Evolutionary conservation across 2,329 filamentous ascomycete species (phyloP).

Genomic region (Neofusicoccum parvum): DNA sequence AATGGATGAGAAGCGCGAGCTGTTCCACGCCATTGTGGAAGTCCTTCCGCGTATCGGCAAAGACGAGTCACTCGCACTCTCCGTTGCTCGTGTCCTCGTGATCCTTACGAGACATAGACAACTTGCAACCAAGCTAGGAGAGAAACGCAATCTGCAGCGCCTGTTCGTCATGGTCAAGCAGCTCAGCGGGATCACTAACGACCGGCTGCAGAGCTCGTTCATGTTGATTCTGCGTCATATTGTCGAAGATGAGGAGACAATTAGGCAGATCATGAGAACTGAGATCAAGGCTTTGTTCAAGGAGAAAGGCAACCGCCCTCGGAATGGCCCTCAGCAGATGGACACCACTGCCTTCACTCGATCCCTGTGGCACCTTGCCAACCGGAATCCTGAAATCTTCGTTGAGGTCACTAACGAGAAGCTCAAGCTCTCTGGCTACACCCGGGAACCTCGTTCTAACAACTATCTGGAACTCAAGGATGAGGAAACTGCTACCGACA

Average conservation of each 20-base stretch:
- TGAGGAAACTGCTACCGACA: slow-evolving; percentile 36
- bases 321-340: slow-evolving; percentile 35
- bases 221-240: slow-evolving; percentile 90
- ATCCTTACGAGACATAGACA: slow-evolving; percentile 80
- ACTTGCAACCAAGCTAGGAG: slow-evolving; percentile 74
- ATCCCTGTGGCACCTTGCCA: slow-evolving; percentile 73
- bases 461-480: slow-evolving; percentile 58
- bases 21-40: slow-evolving; percentile 79
- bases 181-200: slow-evolving; percentile 75
- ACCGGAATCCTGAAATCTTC: slow-evolving; percentile 83
- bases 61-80: slow-evolving; percentile 80
- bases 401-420: slow-evolving; percentile 85
- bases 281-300: slow-evolving; percentile 84
- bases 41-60: slow-evolving; percentile 85
- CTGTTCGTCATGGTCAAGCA: slow-evolving; percentile 96
- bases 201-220: slow-evolving; percentile 73
- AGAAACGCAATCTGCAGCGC: slow-evolving; percentile 85
- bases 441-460: slow-evolving; percentile 46
- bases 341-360: slow-evolving; percentile 77
- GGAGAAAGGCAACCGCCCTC: slow-evolving; percentile 43
- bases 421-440: slow-evolving; percentile 69
- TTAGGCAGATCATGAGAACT: slow-evolving; percentile 87
- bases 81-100: slow-evolving; percentile 79
- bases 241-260: slow-evolving; percentile 87
- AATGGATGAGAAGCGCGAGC: slow-evolving; percentile 64